These are phyloP conservation scores for Cytospora piceae DNA, from an alignment of 2,329 filamentous ascomycete genomes.

Conservation along the genomic window DNA sequence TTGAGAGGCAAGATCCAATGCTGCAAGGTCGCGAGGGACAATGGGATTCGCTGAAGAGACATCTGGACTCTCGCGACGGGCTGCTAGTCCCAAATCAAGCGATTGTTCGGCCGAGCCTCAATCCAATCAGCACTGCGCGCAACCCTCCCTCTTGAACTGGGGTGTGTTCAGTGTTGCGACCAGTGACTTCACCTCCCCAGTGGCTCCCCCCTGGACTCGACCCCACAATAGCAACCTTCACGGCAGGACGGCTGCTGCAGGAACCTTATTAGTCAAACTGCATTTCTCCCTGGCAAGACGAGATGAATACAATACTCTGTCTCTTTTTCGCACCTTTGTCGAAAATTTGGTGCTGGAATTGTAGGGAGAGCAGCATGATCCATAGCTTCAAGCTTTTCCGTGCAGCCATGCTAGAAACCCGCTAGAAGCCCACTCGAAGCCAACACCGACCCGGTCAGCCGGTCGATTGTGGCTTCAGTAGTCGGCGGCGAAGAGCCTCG, in stretches of 20 bases:
- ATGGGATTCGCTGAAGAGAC: conserved; percentile 28
- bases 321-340: no score
- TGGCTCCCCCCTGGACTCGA: background rate
- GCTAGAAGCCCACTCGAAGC: background rate
- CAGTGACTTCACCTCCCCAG: conserved; percentile 4
- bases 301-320: no score
- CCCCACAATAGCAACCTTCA: background rate
- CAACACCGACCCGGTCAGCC: no score
- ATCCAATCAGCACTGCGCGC: conserved; percentile 22
- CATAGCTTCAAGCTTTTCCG: background rate
- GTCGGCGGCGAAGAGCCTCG: background rate
- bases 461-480: background rate
- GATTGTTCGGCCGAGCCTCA: conserved; percentile 17
- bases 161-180: conserved; percentile 22
- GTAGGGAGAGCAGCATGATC: background rate
- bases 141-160: background rate
- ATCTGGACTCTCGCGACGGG: conserved; percentile 4
- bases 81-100: conserved; percentile 20
- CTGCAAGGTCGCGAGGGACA: conserved; percentile 19
- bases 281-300: background rate
- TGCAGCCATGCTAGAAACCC: background rate
- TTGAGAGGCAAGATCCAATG: conserved; percentile 26
- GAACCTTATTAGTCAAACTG: conserved; percentile 17
- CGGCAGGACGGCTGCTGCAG: background rate
- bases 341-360: background rate